Base-by-base conservation (phyloP, 176 grass and related monocot species). In the Cenchrus fungigraminus region DNA sequence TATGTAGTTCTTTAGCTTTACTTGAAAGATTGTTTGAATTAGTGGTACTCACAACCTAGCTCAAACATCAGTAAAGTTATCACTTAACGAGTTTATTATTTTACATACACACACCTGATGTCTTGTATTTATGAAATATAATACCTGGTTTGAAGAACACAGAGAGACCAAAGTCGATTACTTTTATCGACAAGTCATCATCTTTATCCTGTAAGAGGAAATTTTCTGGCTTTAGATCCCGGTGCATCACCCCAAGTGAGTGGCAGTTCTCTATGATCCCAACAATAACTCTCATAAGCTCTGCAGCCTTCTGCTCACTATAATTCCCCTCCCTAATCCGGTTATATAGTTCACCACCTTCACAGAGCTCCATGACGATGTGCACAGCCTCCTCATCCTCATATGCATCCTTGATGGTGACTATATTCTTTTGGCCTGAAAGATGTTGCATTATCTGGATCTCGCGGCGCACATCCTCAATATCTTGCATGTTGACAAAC, bases 281-380 rank as follows among this genome's bases (percentile, higher is more conserved):
- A 56, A 93, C 87, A 61, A 97, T 90, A 52, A 88, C 88, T 68
- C 74, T 93, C 45, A 88, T 97, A 46, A 97, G 86, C 69, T 91
- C 85, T 47, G 87, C 94, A 14, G 94, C 89, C 79, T 89, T 97
- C 66, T 51, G 79, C 82, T 97, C 94, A 47, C 87, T 90, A 78
- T 84, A 89, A 86, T 76, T 68, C 42, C 87, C 94, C 46, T 77
- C 78, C 25, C 69, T 81, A 82, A 97, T 87, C 32, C 70, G 65
- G 53, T 86, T 52, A 68, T 91, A 97, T 45, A 97, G 86, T 62
- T 97, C 94, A 45, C 91, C 91, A 14, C 94, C 94, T 32, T 80
- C 75, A 83, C 94, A 97, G 9, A 91, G 87, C 84, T 97, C 91
- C 94, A 97, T 97, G 51, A 97, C 85, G 12, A 97, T 93, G 80